These are phyloP conservation scores for Cystobasidium pallidum DNA, from an alignment of 1,284 basidiomycete genomes.

Conservation along the genomic window DNA sequence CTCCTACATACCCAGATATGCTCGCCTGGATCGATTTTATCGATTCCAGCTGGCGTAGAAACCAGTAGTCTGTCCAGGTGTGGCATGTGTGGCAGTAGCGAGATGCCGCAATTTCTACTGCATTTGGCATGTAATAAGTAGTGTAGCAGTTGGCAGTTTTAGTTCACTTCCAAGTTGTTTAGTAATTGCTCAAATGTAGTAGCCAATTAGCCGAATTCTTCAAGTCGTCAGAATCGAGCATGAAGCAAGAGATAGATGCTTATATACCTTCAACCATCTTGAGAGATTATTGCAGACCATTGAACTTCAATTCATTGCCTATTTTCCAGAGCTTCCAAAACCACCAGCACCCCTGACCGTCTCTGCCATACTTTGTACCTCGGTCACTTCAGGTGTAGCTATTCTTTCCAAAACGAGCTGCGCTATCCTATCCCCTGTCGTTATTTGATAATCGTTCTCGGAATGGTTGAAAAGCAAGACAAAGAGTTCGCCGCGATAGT, in stretches of 20 bases:
- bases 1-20: slow-evolving; percentile 38
- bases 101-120: not conserved
- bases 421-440: slow-evolving; percentile 88
- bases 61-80: not conserved
- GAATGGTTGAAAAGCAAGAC: slow-evolving; percentile 94
- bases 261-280: not conserved
- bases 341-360: slow-evolving; percentile 84
- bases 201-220: no score
- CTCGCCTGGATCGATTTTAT: slow-evolving; percentile 32
- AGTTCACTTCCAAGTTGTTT: no score
- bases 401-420: slow-evolving; percentile 93
- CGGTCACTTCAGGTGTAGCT: slow-evolving; percentile 77
- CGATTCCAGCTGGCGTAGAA: slow-evolving; percentile 37
- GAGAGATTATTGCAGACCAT: not conserved
- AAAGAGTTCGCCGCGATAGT: slow-evolving; percentile 89
- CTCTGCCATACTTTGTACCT: slow-evolving; percentile 83
- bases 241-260: no score
- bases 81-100: not conserved
- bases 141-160: slow-evolving; percentile 6
- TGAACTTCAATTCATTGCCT: not conserved
- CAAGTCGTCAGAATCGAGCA: no score
- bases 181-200: no score
- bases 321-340: slow-evolving; percentile 84
- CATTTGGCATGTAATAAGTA: not conserved
- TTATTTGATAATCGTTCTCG: slow-evolving; percentile 87